A percentile compares a stretch with the other conserved stretches of the same genome.
phyloP scores from a whole-genome alignment of 257 asterid species.

The Nicotiana tabacum region DNA sequence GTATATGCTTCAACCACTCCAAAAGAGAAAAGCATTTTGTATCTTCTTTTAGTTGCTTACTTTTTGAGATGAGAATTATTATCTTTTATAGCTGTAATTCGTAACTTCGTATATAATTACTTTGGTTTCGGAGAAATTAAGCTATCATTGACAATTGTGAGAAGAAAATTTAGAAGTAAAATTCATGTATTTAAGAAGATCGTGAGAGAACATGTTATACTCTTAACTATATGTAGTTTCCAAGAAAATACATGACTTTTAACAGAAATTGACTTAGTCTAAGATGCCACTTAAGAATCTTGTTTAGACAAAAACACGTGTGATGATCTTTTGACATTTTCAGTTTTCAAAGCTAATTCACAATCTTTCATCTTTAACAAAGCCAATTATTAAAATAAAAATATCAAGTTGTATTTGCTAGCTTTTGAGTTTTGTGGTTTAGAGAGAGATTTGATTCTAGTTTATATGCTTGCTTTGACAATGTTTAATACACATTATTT shows the following conservation, averaged over 20 bases:
- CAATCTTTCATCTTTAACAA: not conserved
- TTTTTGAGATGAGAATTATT: not conserved
- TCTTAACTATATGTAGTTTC: not conserved
- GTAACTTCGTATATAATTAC: not conserved
- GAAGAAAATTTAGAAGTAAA: not conserved
- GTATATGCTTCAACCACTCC: too few species aligned
- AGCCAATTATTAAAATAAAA: slow-evolving; percentile 3
- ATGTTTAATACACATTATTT: not conserved
- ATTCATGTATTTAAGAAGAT: not conserved
- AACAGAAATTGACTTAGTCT: slow-evolving; percentile 5
- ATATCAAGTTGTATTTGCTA: slow-evolving; percentile 1
- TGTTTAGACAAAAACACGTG: slow-evolving; percentile 6
- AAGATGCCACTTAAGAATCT: not conserved
- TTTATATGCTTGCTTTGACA: slow-evolving; percentile 6
- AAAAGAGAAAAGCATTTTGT: not conserved
- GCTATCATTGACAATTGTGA: not conserved
- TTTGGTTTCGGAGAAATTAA: not conserved
- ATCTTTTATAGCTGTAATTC: not conserved
- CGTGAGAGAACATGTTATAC: not conserved
- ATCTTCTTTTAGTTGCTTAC: not conserved
- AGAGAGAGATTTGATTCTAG: slow-evolving; percentile 1
- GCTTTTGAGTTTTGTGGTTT: slow-evolving; percentile 7
- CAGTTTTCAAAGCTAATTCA: not conserved
- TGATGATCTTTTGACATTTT: slow-evolving; percentile 16
- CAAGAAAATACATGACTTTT: not conserved